Evolutionary conservation across 495 filamentous ascomycete genomes (phyloP), one percentile per base, ranked within the genome.

Genomic region (Neurospora tetraspora): DNA sequence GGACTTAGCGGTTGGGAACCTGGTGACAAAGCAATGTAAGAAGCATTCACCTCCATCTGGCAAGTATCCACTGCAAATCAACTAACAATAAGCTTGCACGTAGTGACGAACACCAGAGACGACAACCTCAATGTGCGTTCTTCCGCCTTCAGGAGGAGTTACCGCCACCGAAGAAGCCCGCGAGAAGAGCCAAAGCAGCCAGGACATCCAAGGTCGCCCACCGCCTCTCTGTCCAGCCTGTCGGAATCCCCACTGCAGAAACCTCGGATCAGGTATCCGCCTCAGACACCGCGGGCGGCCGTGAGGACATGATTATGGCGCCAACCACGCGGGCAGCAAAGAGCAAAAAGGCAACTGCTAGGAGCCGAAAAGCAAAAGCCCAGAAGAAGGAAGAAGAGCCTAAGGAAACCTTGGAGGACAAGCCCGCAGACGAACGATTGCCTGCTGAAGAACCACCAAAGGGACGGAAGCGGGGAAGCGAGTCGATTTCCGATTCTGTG

Each of bases 1-100:
- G 91, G 89, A 39, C 86, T 98, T 68, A 93, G 97, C 79, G 93
- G 92, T 2, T 98, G 95, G 94, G 94, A 97, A 77, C 90, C 92
- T 14, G 90, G 91, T 75, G 95, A 98, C 80, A 90, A 95, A 76
- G 95, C 95, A 76, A 87, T 88, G 91, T 94, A 81, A 83, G 92
- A 80, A 27, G n/a, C 3, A 68, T 73, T 69, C 73, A 71, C 71
- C 75, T 71, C 34, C 78, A 75, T 74, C 72, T 68, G 3, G 38
- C n/a, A 31, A 68, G 18, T 36, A 42, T 39, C 27, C 14, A 14
- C 27, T 3, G 14, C 23, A 68, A 68, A 14, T 43, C 69, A 69
- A 75, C 73, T 80, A 74, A 82, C 82, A 39, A 14, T 3, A 20
- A 9, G 14, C 9, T 34, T 65, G 79, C 75, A 36, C 34, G 16